phyloP scores from a whole-genome alignment of 2,329 filamentous ascomycete species.

The Penicillium sp. region DNA sequence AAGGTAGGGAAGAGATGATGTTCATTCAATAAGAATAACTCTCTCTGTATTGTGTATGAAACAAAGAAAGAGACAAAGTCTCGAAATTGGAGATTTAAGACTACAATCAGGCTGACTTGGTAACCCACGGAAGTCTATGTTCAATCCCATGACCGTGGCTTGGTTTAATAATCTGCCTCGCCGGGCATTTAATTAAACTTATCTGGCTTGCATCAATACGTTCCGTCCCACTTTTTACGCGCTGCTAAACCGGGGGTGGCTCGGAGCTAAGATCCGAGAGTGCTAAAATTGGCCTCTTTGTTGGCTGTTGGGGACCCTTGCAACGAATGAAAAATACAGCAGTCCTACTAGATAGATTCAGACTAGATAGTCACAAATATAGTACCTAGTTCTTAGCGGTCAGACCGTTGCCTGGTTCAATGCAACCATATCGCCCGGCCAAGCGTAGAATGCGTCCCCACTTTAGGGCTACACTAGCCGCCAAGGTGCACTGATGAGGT shows the following conservation, averaged over 20 bases:
- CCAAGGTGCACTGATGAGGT: slow-evolving; percentile 3
- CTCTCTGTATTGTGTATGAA: neutral
- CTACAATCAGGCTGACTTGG: neutral
- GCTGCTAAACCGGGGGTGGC: neutral
- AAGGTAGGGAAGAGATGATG: neutral
- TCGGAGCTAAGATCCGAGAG: neutral
- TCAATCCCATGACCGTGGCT: neutral
- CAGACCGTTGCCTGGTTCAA: neutral
- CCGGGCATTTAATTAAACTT: neutral
- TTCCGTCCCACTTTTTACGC: neutral
- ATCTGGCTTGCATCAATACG: neutral
- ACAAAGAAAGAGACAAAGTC: neutral
- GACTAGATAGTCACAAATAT: neutral
- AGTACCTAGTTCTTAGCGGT: neutral
- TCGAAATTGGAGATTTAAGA: neutral
- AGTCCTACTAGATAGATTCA: neutral
- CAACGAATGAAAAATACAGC: slow-evolving; percentile 6
- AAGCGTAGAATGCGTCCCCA: neutral
- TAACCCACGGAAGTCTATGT: neutral
- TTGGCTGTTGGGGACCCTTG: slow-evolving; percentile 6
- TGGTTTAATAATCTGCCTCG: neutral
- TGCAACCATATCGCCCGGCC: slow-evolving; percentile 7
- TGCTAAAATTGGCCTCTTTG: slow-evolving; percentile 18
- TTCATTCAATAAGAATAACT: neutral
- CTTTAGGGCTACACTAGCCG: slow-evolving; percentile 9